These are phyloP conservation scores for Thoreauomyces humboldtii DNA, from an alignment of 192 early-diverging fungal genomes.

Conservation along the genomic window DNA sequence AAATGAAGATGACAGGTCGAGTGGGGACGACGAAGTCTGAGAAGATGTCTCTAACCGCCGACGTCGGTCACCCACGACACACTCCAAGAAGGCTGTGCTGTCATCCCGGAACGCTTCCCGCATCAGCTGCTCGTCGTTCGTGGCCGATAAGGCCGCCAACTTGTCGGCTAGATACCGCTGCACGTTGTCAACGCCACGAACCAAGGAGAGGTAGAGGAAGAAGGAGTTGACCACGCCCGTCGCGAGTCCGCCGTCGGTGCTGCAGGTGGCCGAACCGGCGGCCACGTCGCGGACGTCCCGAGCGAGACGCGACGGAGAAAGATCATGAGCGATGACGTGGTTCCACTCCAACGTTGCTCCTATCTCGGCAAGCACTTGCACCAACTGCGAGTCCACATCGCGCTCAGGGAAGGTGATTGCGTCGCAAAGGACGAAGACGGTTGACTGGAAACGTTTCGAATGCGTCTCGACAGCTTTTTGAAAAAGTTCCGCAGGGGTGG, in stretches of 20 bases:
- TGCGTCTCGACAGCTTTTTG: conserved; percentile 21
- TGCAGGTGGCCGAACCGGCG: background rate
- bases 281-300: conserved; percentile 31
- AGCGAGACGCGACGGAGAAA: conserved; percentile 27
- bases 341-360: conserved; percentile 41
- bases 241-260: conserved; percentile 8
- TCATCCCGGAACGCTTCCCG: conserved; percentile 5
- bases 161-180: background rate
- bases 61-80: background rate
- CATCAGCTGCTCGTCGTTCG: background rate
- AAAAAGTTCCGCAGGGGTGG: background rate
- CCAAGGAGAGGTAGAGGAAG: conserved; percentile 5
- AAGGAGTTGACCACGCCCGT: conserved; percentile 14
- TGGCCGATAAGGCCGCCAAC: background rate
- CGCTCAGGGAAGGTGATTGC: conserved; percentile 38
- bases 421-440: conserved; percentile 50
- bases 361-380: conserved; percentile 23
- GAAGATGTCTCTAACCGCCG: background rate
- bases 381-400: conserved; percentile 11
- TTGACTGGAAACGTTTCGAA: conserved; percentile 42
- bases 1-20: background rate
- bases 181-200: background rate
- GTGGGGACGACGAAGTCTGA: background rate
- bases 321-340: conserved; percentile 46
- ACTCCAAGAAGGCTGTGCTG: background rate